Evolutionary conservation across 345 rosid species (phyloP), one percentile per base, ranked within the genome.

Genomic region (Sisymbrium altissimum): DNA sequence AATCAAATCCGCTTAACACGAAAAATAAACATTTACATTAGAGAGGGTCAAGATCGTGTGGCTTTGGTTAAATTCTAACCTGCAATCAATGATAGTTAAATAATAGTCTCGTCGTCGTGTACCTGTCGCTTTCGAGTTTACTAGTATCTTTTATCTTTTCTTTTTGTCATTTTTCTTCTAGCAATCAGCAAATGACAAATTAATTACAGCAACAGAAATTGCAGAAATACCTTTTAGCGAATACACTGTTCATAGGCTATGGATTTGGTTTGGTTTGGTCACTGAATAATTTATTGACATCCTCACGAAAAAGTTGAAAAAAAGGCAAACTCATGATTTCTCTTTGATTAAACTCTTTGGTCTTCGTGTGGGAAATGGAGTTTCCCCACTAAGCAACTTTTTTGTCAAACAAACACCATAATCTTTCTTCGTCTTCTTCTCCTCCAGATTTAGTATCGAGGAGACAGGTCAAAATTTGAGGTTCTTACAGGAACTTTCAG

Each of bases 281-380:
- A 4, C 18, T 48, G 14, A 39, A 66, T 35, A 56, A 75, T 76
- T 69, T 76, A 69, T 63, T 62, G 41, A 35, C 41, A 63, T 21
- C 66, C 71, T 54, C 71, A 76, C 65, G 75, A 76, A 30, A 75
- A 75, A 27, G 68, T 50, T 10, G 23, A 40, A 59, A 21, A 23
- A 48, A 53, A 60, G 39, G 17, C 21, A 52, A 54, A 25, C 70
- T 62, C 79, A 44, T 54, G 5, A 43, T 76, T 54, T 76, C 68
- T 74, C 44, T 58, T 66, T 74, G 52, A 45, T 66, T 73, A 3
- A 48, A 15, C 32, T 71, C 21, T 9, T 3, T 32, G 40, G 61
- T 41, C 5, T 21, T 63, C 39, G 9, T 50, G 43, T 39, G 19
- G 19, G 2, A 46, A 12, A 45, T 59, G 21, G 33, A 45, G 58